Conservation (phyloP, 805 yeast species). For the Schizosaccharomyces japonicus region DNA sequence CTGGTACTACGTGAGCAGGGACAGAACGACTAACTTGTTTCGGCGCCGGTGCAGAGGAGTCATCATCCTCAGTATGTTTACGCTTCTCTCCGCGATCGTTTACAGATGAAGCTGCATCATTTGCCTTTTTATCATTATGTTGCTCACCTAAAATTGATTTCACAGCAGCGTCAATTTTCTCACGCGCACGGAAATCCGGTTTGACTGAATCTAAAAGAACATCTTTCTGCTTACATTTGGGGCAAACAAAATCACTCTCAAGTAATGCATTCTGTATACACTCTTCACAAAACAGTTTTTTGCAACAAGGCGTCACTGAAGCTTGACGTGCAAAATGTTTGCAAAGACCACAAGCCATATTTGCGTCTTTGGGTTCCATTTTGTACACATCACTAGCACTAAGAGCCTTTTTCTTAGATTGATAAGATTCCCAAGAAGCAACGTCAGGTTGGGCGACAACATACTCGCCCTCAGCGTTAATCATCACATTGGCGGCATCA, state of each 20-base stretch:
- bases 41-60: too few relatives aligned
- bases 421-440: constrained; percentile 71
- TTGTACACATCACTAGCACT: constrained; percentile 20
- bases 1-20: too few relatives aligned
- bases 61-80: not conserved
- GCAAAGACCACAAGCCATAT: constrained; percentile 46
- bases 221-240: constrained; percentile 56
- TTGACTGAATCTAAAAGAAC: constrained; percentile 33
- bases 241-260: constrained; percentile 74
- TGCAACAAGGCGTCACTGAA: constrained; percentile 64
- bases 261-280: constrained; percentile 43
- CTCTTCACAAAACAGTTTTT: constrained; percentile 30
- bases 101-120: not conserved
- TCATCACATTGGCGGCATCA: constrained; percentile 29
- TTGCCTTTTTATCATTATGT: not conserved
- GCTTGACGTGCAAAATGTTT: constrained; percentile 45
- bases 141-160: not conserved
- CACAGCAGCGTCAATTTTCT: not conserved
- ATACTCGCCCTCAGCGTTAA: constrained; percentile 84
- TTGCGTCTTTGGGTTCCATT: constrained; percentile 27
- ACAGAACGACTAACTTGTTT: too few relatives aligned
- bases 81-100: too few relatives aligned
- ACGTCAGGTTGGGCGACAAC: constrained; percentile 90
- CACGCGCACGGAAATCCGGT: not conserved
- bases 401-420: constrained; percentile 26